A percentile compares a stretch with the other conserved stretches of the same genome.
These are phyloP conservation scores for Phoma sp. DNA, from an alignment of 2,329 filamentous ascomycete genomes.

Conservation along the genomic window DNA sequence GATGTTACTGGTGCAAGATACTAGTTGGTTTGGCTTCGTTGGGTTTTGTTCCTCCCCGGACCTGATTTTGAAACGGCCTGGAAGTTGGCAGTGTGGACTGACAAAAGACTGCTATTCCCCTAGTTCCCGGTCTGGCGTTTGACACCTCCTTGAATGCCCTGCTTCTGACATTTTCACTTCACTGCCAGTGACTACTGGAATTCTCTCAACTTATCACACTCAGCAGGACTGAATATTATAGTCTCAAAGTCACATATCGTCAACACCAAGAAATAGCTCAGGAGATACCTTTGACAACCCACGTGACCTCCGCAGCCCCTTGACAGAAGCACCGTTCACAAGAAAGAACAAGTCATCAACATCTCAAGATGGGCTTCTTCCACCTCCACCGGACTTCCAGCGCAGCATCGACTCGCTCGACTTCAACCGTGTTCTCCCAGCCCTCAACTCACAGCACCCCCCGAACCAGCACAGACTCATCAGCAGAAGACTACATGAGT, in stretches of 20 bases:
- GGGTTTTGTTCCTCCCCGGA: background rate
- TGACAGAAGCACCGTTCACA: background rate
- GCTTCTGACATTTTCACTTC: too few relatives aligned
- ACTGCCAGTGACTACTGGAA: too few relatives aligned
- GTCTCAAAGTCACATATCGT: too few relatives aligned
- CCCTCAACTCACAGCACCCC: constrained; percentile 1
- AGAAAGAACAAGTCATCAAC: background rate
- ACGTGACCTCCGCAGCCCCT: too few relatives aligned
- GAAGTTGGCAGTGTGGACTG: background rate
- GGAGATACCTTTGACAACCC: too few relatives aligned
- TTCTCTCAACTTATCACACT: too few relatives aligned
- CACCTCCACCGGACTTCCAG: constrained; percentile 8
- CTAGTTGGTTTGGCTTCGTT: background rate
- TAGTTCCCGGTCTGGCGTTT: background rate
- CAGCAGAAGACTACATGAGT: constrained; percentile 3
- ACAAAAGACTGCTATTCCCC: too few relatives aligned
- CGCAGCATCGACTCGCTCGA: background rate
- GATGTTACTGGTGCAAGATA: too few relatives aligned
- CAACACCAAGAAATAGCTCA: too few relatives aligned
- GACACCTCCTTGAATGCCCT: too few relatives aligned
- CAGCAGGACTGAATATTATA: too few relatives aligned
- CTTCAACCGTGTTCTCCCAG: background rate
- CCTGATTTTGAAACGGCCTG: background rate
- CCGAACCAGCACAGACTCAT: constrained; percentile 10
- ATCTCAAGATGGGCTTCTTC: constrained; percentile 12